Evolutionary conservation across 768 basidiomycete genomes (phyloP), one percentile per base, ranked within the genome.

Genomic region (Dacryopinax spathularia): DNA sequence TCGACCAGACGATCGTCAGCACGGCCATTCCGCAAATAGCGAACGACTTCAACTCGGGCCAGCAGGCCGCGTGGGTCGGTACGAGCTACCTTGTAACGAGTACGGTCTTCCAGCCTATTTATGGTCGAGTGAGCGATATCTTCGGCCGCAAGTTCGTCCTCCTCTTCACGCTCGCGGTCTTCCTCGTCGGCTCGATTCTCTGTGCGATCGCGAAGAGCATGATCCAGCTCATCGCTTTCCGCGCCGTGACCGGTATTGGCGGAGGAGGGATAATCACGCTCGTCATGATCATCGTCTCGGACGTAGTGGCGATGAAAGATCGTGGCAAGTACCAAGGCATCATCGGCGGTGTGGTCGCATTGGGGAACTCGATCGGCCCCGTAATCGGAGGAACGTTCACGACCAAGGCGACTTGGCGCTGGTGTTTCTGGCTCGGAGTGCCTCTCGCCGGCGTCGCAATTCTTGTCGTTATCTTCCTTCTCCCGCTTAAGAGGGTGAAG

Each of bases 241-340:
- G 87, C 35, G 86, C 83, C 2, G 70, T 88, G 33, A 82, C 86
- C 34, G 86, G 86, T 33, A 80, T 82, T 1, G 87, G 87, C 10
- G 86, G 86, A 65, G 86, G 87, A 9, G 84, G 84, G 2, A 82
- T 88, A 62, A 75, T 85, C 33, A 86, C 84, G 65, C 79, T 88
- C 74, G 76, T 79, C 33, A 85, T 88, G 72, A 87, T 89, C 34
- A 79, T 88, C 63, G 81, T 86, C 56, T 84, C 84, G 0, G 88
- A 89, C 70, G 80, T 89, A 18, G 85, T 88, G 18, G 83, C 80
- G 29, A 76, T 89, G 36, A 81, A 85, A 27, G 84, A 86, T 2
- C 77, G 84, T 66, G 87, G 87, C 27, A 88, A 88, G 73, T 89
- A 88, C 68, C 85, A 87, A 68, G 88, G 88, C 0, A 85, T 88